phyloP scores from a whole-genome alignment of 257 asterid genomes.

The Plantago major region DNA sequence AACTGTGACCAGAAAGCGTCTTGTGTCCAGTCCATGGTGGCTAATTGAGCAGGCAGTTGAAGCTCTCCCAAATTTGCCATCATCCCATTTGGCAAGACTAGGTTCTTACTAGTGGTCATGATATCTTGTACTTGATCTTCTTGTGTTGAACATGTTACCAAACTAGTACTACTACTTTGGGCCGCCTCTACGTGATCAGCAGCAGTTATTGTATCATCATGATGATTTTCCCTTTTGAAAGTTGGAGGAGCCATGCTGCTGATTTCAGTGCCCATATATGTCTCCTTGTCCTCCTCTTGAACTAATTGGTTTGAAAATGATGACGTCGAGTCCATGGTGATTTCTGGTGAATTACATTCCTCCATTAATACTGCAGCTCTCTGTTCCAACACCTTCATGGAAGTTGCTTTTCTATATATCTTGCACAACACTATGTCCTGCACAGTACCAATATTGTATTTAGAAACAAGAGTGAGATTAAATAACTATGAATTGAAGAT shows the following conservation, averaged over 20 bases:
- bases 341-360: too few relatives aligned
- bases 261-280: not conserved
- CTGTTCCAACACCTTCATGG: slow-evolving; percentile 57
- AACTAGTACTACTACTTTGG: not conserved
- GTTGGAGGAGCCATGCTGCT: not conserved
- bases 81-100: slow-evolving; percentile 25
- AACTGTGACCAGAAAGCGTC: slow-evolving; percentile 59
- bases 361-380: slow-evolving; percentile 40
- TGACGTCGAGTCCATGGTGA: too few relatives aligned
- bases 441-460: slow-evolving; percentile 5
- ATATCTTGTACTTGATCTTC: not conserved
- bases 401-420: slow-evolving; percentile 62
- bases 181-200: not conserved
- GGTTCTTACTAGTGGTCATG: slow-evolving; percentile 15
- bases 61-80: slow-evolving; percentile 32
- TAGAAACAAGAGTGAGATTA: too few relatives aligned
- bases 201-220: slow-evolving; percentile 8
- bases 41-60: slow-evolving; percentile 37
- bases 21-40: slow-evolving; percentile 48
- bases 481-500: too few relatives aligned
- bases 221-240: slow-evolving; percentile 22
- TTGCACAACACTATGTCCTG: slow-evolving; percentile 67
- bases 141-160: too few relatives aligned
- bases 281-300: slow-evolving; percentile 4
- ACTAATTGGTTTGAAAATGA: too few relatives aligned